Conservation (phyloP, 140 eudicot species). For the Erigeron philadelphicus region DNA sequence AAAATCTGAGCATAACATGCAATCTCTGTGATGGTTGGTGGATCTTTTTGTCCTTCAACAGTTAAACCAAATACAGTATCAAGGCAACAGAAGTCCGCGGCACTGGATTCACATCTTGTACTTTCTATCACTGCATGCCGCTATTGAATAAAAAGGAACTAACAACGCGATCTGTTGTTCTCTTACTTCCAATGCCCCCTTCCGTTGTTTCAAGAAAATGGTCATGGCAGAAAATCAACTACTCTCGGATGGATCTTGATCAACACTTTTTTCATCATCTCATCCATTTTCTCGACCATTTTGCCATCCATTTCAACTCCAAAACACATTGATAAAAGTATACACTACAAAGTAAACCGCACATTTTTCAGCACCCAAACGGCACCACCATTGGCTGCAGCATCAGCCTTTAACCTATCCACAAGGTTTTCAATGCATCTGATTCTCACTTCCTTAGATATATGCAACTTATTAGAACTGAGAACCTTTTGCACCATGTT, state of each 20-base stretch:
- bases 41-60: constrained; percentile 57
- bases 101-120: constrained; percentile 20
- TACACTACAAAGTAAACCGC: constrained; percentile 69
- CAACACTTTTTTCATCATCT: constrained; percentile 70
- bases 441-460: constrained; percentile 37
- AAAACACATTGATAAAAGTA: constrained; percentile 71
- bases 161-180: constrained; percentile 52
- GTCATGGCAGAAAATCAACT: constrained; percentile 68
- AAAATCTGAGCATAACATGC: constrained; percentile 83
- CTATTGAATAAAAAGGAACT: constrained; percentile 49
- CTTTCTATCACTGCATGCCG: constrained; percentile 27
- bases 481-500: constrained; percentile 76
- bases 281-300: constrained; percentile 54
- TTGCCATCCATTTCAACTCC: constrained; percentile 71
- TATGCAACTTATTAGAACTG: constrained; percentile 46
- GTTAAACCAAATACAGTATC: constrained; percentile 64
- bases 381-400: constrained; percentile 42
- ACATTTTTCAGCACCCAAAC: constrained; percentile 80
- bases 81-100: constrained; percentile 65
- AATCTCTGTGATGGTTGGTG: constrained; percentile 44
- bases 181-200: constrained; percentile 46
- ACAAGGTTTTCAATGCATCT: constrained; percentile 64
- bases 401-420: constrained; percentile 46
- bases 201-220: constrained; percentile 62
- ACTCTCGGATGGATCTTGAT: constrained; percentile 61